Conservation (phyloP, 225 moss, liverwort and hornwort genomes). For the Anthoceros angustus region DNA sequence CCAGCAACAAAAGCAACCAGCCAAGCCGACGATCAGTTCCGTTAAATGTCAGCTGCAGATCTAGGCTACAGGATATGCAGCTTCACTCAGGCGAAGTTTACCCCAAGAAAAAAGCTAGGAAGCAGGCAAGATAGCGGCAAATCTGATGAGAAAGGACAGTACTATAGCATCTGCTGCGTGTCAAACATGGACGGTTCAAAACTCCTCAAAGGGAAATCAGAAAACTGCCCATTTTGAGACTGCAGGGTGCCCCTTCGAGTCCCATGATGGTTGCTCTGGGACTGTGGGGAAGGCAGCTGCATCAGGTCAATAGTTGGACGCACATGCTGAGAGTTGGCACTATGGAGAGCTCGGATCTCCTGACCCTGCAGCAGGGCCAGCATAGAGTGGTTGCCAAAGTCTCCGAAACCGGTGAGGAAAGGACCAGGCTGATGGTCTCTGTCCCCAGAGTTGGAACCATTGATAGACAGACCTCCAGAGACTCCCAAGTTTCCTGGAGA, state of each 20-base stretch:
- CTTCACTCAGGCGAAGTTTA: conserved; percentile 1
- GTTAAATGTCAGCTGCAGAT: not conserved
- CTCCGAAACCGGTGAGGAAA: conserved; percentile 17
- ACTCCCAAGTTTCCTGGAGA: conserved; percentile 12
- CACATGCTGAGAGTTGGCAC: conserved; percentile 14
- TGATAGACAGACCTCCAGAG: conserved; percentile 4
- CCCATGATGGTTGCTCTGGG: conserved; percentile 9
- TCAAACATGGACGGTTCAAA: conserved; percentile 24
- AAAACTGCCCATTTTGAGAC: conserved; percentile 14
- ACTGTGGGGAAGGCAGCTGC: conserved; percentile 31
- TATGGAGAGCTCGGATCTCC: conserved; percentile 15
- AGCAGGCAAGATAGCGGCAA: not conserved
- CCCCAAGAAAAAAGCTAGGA: conserved; percentile 6
- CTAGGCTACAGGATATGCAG: not conserved
- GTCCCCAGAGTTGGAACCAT: not conserved
- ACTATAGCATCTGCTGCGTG: conserved; percentile 27
- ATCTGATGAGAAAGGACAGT: not conserved
- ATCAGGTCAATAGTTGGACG: conserved; percentile 34
- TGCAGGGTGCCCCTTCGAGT: conserved; percentile 1
- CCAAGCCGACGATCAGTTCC: not conserved
- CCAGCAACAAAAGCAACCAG: not conserved
- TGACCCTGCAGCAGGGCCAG: conserved; percentile 35
- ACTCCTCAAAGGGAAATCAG: conserved; percentile 23
- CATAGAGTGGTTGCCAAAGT: conserved; percentile 22
- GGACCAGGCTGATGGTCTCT: conserved; percentile 8